Percentiles rank a stretch among this genome's conserved stretches.
phyloP scores from a whole-genome alignment of 2,329 filamentous ascomycete genomes.

The Capronia coronata region DNA sequence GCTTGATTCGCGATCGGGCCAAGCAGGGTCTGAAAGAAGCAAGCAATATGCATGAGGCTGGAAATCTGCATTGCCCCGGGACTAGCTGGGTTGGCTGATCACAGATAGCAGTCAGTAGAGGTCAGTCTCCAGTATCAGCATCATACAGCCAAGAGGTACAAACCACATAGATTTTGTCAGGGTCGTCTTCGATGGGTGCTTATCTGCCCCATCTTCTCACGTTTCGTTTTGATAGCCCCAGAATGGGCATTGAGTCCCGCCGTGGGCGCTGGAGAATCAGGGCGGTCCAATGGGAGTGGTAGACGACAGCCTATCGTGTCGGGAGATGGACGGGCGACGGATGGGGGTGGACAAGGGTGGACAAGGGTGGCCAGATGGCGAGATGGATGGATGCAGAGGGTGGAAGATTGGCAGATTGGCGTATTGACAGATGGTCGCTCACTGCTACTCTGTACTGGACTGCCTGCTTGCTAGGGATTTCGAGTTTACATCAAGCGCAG shows the following conservation, averaged over 20 bases:
- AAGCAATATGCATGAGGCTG: too few relatives aligned
- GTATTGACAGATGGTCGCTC: too few relatives aligned
- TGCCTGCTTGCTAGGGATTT: too few relatives aligned
- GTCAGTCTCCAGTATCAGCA: too few relatives aligned
- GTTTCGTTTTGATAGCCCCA: conserved; percentile 3
- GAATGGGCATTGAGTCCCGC: not conserved
- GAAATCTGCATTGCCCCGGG: not conserved
- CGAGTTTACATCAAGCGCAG: too few relatives aligned
- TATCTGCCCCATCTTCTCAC: conserved; percentile 13
- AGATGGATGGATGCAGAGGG: not conserved
- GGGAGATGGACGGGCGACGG: not conserved
- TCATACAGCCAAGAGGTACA: not conserved
- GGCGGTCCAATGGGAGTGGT: not conserved
- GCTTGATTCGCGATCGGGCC: not conserved
- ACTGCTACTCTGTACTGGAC: too few relatives aligned
- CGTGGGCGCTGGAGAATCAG: not conserved
- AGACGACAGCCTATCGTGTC: not conserved
- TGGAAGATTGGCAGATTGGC: too few relatives aligned
- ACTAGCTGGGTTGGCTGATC: too few relatives aligned
- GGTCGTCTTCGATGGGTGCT: conserved; percentile 1
- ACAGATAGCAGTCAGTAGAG: too few relatives aligned
- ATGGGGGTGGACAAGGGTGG: too few relatives aligned
- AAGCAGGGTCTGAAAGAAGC: not conserved
- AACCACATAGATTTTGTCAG: conserved; percentile 5
- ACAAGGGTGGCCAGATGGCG: not conserved